A percentile compares a stretch with the other conserved stretches of the same genome.
phyloP scores from a whole-genome alignment of 768 basidiomycete genomes.

The Mycena latifolia region DNA sequence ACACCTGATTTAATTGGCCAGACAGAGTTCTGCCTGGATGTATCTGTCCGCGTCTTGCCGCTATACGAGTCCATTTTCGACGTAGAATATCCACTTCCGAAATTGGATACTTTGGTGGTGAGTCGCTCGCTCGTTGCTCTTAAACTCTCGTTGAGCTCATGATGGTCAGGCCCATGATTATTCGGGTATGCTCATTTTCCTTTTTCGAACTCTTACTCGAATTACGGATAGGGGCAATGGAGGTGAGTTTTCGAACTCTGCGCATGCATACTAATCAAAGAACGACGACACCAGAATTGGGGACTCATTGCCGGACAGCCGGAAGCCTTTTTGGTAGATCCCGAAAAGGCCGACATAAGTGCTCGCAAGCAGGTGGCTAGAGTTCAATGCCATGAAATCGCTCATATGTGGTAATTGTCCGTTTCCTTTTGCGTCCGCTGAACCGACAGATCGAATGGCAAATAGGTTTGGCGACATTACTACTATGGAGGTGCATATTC shows the following conservation, averaged over 20 bases:
- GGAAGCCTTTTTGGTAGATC: conserved; percentile 81
- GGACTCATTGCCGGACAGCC: conserved; percentile 94
- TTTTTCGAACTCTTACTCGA: conserved; percentile 1
- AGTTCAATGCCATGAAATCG: conserved; percentile 88
- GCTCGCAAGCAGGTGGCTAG: conserved; percentile 84
- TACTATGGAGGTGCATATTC: conserved; percentile 68
- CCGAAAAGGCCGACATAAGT: conserved; percentile 73
- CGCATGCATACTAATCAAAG: no score
- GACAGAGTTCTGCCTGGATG: conserved; percentile 88
- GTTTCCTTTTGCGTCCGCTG: background rate
- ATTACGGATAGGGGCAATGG: conserved; percentile 76
- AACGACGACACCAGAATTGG: conserved; percentile 67
- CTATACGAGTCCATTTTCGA: conserved; percentile 60
- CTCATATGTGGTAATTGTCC: conserved; percentile 78
- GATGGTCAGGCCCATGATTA: conserved; percentile 78
- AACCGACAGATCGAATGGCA: background rate
- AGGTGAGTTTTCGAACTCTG: conserved; percentile 46
- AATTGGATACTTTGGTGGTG: conserved; percentile 92
- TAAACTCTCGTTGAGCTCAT: no score
- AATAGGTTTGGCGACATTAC: conserved; percentile 90
- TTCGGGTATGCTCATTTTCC: conserved; percentile 59
- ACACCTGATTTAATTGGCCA: conserved; percentile 87
- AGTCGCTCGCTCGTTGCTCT: no score
- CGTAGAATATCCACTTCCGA: conserved; percentile 58
- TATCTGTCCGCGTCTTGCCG: conserved; percentile 85